Evolutionary conservation across 83 land plant species (phyloP).

Genomic region (Diphasiastrum complanatum): DNA sequence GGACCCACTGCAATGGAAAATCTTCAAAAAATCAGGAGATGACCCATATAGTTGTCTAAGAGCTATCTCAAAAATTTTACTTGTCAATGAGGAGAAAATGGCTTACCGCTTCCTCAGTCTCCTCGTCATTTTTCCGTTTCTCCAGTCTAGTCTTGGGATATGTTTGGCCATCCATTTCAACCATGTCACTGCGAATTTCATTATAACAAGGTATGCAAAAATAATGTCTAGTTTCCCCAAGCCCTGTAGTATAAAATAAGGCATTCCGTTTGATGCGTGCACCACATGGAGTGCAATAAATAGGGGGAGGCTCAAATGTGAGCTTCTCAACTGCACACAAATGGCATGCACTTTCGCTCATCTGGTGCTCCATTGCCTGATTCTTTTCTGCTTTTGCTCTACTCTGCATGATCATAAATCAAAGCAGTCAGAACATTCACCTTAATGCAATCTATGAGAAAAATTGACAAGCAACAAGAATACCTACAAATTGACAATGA

Average conservation of each 20-base stretch:
- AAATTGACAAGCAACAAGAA: not conserved
- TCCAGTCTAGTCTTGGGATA: constrained; percentile 51
- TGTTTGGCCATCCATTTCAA: constrained; percentile 34
- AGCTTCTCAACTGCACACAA: constrained; percentile 49
- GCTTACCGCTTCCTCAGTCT: constrained; percentile 51
- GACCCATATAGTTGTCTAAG: too few species aligned
- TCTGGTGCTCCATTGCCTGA: constrained; percentile 69
- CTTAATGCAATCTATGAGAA: not conserved
- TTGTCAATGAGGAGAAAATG: not conserved
- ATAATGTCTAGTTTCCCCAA: constrained; percentile 39
- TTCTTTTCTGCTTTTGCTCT: constrained; percentile 88
- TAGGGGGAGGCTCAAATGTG: constrained; percentile 49
- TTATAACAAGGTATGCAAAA: constrained; percentile 49
- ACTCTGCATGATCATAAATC: constrained; percentile 40
- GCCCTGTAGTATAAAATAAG: constrained; percentile 35
- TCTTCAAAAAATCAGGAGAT: too few species aligned
- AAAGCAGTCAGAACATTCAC: constrained; percentile 3
- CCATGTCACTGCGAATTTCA: constrained; percentile 35
- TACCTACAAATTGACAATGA: not conserved
- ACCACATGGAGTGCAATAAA: constrained; percentile 51
- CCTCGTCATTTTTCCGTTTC: constrained; percentile 43
- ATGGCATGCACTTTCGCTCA: constrained; percentile 44
- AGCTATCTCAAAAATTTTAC: too few species aligned
- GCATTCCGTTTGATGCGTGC: constrained; percentile 40
- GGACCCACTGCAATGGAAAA: constrained; percentile 76